Base-by-base conservation (phyloP, 2,329 filamentous ascomycete genomes). In the Monosporascus sp. region DNA sequence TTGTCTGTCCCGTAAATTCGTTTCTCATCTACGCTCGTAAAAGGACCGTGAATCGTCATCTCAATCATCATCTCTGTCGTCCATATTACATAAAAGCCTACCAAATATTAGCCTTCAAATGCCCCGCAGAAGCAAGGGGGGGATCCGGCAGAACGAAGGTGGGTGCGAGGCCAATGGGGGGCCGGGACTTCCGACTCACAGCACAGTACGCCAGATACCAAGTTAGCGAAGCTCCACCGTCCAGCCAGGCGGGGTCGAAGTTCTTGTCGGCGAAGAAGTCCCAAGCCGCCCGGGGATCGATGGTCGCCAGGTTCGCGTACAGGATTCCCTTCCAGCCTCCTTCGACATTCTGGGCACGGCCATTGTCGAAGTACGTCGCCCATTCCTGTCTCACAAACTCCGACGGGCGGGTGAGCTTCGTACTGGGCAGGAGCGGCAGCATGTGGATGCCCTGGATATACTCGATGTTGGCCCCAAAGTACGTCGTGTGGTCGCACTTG, bases 401-500 rank as follows among this genome's bases (percentile, higher is more conserved):
- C 24, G 75, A 70, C 1, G 78, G 80, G 20, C 94, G 84, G 5
- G 85, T 83, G 55, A 88, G 82, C 5, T 85, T 76, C 2, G 87
- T 87, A 52, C 70, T 65, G 2, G 87, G 84, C 46, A 82, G 75
- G 27, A 88, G 69, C 6, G 87, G 87, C 24, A 89, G 73, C 85
- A 90, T 89, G 71, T 90, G 86, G 57, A 88, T 88, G 54, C 88
- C 88, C 64, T 83, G 74, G 56, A 95, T 81, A 62, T 84, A 90
- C 70, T 93, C 87, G 14, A 83, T 79, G 53, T 86, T 83, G 49
- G 75, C 69, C 46, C 90, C 90, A 64, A 97, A 97, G 73, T 91
- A 97, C 1, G 93, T 97, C 3, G 88, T 87, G 71, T 97, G 91
- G 69, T 97, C 90, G 51, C 91, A 81, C 73, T 97, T 97, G 76